Base-by-base conservation (phyloP, 352 stramenopile species). In the Phytophthora syringae region DNA sequence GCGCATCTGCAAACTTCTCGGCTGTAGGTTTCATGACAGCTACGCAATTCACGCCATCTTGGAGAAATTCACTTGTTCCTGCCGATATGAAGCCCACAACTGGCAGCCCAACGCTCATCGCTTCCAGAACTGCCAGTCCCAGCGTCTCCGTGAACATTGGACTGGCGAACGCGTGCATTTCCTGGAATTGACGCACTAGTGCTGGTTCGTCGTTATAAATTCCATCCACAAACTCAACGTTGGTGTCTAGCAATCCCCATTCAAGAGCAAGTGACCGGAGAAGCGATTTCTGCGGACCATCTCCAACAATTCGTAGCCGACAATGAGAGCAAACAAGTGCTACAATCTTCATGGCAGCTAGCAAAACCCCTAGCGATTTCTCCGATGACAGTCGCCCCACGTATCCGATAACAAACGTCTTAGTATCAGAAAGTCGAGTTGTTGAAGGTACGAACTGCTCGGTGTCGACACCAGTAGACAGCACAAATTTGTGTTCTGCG, bases 71-170 rank as follows among this genome's bases (percentile, higher is more conserved):
- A 7, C 60, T 55, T 0, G 77, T 71, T 15, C 81, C 81, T 6
- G 58, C 74, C 0, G 67, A 75, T 5, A 73, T 67, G n/a, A 86
- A 90, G 21, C 70, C 75, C 15, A 90, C 74, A 16, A 88, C 66
- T 10, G 79, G 81, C 0, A 88, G 9, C 0, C 75, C 79, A 39
- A 74, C 70, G 40, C 79, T 86, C 81, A 90, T 88, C 13, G 81
- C 81, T 58, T 90, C 81, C 0, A 90, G 59, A 10, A 75, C 60
- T 12, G 81, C 77, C 22, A 90, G 72, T 4, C 81, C 76, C 2
- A 90, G 64, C 2, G 79, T 90, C 52, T 88, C 81, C 5, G 52
- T 58, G 24, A 86, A 76, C n/a, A 76, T 63, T 39, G 75, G 54
- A 11, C 72, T 80, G 7, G 82, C 59, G 20, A 79, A 80, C 22